Percentiles rank a stretch among this genome's conserved stretches.
phyloP scores from a whole-genome alignment of 2,329 filamentous ascomycete genomes.

The Ophioceras dolichostomum region DNA sequence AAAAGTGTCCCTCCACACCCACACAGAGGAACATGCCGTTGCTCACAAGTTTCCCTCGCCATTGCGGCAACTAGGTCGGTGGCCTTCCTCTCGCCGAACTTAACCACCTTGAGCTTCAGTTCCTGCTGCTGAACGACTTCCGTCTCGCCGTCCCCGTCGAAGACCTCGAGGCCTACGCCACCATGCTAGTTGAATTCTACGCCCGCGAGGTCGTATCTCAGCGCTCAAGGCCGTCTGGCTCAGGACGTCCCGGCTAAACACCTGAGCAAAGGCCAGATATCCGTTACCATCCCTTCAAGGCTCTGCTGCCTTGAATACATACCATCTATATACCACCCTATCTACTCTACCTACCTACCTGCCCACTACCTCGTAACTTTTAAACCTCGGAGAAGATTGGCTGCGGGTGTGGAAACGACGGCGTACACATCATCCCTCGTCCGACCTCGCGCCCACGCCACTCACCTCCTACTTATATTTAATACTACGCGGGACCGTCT shows the following conservation, averaged over 20 bases:
- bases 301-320: neutral
- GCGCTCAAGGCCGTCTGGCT: constrained; percentile 10
- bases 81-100: constrained; percentile 84
- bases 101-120: constrained; percentile 93
- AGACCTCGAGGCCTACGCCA: constrained; percentile 92
- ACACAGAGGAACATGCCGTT: too few species aligned
- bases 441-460: too few species aligned
- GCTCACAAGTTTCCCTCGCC: too few species aligned
- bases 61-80: too few species aligned
- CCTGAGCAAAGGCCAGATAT: neutral
- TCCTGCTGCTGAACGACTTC: constrained; percentile 91
- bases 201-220: constrained; percentile 68
- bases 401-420: too few species aligned
- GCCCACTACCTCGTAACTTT: too few species aligned
- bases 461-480: too few species aligned
- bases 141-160: constrained; percentile 85
- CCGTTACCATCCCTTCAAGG: neutral
- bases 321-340: neutral
- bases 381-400: too few species aligned
- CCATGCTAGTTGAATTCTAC: constrained; percentile 97
- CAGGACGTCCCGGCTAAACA: neutral
- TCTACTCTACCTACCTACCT: too few species aligned
- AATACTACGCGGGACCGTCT: too few species aligned
- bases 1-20: too few species aligned
- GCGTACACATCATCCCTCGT: too few species aligned